Conservation (phyloP, 805 yeast genomes). For the Yamadazyma phyllophila region DNA sequence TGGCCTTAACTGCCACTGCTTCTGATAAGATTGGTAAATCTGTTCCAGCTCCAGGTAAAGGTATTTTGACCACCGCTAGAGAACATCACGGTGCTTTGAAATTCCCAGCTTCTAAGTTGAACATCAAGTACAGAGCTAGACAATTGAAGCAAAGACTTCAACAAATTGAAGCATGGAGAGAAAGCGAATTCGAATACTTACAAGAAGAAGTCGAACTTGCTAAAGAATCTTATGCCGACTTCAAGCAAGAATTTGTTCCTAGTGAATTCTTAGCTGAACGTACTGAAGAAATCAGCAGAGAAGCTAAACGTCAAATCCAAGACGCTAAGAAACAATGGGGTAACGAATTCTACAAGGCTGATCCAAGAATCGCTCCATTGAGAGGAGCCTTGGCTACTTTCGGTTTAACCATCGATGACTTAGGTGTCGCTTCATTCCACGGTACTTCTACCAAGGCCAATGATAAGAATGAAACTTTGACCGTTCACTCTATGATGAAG, state of each 20-base stretch:
- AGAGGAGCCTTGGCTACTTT: slow-evolving; percentile 96
- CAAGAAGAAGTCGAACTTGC: slow-evolving; percentile 65
- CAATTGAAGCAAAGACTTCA: slow-evolving; percentile 76
- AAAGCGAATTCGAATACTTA: slow-evolving; percentile 68
- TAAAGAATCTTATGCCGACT: slow-evolving; percentile 51
- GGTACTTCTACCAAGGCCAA: slow-evolving; percentile 99
- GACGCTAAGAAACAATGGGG: slow-evolving; percentile 95
- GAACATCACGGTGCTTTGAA: slow-evolving; percentile 82
- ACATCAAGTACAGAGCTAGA: slow-evolving; percentile 89
- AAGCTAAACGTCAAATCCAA: slow-evolving; percentile 78
- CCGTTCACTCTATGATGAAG: slow-evolving; percentile 87
- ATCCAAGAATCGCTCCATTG: slow-evolving; percentile 93
- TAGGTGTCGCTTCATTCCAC: slow-evolving; percentile 97
- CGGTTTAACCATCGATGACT: slow-evolving; percentile 89
- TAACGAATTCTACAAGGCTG: slow-evolving; percentile 86
- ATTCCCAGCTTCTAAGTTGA: slow-evolving; percentile 76
- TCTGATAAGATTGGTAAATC: slow-evolving; percentile 98
- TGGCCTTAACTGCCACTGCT: slow-evolving; percentile 95
- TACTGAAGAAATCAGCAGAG: slow-evolving; percentile 81
- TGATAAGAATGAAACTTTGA: slow-evolving; percentile 95
- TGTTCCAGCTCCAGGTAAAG: slow-evolving; percentile 99
- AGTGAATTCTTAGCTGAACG: slow-evolving; percentile 69
- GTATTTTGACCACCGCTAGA: slow-evolving; percentile 96
- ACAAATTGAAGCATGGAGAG: slow-evolving; percentile 84
- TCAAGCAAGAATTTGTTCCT: slow-evolving; percentile 46